Percentiles rank a stretch among this genome's conserved stretches.
Conservation (phyloP, 2,329 filamentous ascomycete genomes). For the Aspergillus glaucus region DNA sequence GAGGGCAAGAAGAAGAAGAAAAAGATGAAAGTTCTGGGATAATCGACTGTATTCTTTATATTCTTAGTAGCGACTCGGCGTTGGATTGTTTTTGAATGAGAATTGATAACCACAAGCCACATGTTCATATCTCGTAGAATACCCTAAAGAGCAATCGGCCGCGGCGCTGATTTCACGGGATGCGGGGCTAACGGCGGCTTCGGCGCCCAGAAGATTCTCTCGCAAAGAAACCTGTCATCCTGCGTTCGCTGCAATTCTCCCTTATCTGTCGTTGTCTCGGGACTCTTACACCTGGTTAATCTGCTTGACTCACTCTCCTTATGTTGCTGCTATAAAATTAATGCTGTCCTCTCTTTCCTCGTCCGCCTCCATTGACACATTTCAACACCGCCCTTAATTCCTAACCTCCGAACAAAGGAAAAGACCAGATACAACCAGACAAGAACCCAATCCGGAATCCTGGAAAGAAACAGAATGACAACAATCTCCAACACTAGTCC, state of each 20-base stretch:
- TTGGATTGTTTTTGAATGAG: background rate
- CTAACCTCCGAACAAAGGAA: background rate
- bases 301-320: background rate
- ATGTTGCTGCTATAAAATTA: background rate
- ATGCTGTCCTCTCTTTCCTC: background rate
- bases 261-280: background rate
- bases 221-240: background rate
- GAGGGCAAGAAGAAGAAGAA: constrained; percentile 54
- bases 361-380: too few relatives aligned
- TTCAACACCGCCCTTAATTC: too few relatives aligned
- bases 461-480: background rate
- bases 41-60: constrained; percentile 3
- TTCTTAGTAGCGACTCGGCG: background rate
- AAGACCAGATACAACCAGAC: background rate
- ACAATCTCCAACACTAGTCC: background rate
- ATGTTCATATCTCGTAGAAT: background rate
- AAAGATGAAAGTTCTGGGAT: constrained; percentile 45
- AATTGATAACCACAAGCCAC: background rate
- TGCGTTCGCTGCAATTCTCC: background rate
- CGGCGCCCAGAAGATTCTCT: constrained; percentile 8
- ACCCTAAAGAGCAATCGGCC: background rate
- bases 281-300: background rate
- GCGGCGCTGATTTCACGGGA: constrained; percentile 3
- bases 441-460: too few relatives aligned
- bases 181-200: constrained; percentile 4